These are phyloP conservation scores for Prunus mume DNA, from an alignment of 306 rosid species.

Conservation along the genomic window DNA sequence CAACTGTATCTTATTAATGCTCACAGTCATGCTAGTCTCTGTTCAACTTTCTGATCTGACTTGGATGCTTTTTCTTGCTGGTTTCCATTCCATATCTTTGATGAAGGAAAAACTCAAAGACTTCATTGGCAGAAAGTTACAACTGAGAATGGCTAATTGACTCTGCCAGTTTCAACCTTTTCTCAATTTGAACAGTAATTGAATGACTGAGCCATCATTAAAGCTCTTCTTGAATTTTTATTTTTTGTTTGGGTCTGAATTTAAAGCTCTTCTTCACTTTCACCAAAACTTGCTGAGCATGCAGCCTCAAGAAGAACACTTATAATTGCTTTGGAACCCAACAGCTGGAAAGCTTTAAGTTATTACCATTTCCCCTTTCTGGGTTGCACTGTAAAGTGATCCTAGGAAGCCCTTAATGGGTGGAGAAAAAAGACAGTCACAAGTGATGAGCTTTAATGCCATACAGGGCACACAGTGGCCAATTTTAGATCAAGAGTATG, in stretches of 20 bases:
- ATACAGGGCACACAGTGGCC: not conserved
- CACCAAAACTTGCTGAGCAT: not conserved
- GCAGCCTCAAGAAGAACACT: not conserved
- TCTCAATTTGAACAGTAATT: not conserved
- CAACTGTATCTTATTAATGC: conserved; percentile 25
- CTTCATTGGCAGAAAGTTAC: not conserved
- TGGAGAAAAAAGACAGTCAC: conserved; percentile 2
- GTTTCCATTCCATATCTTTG: conserved; percentile 24
- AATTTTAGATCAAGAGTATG: not conserved
- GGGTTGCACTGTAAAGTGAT: not conserved
- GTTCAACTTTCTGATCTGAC: conserved; percentile 18
- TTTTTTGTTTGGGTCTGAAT: not conserved
- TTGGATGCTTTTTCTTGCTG: conserved; percentile 27
- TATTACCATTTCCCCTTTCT: not conserved
- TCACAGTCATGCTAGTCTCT: conserved; percentile 10
- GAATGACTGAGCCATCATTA: conserved; percentile 13
- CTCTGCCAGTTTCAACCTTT: not conserved
- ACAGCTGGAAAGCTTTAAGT: conserved; percentile 20
- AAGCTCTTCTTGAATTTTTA: not conserved
- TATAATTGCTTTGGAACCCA: conserved; percentile 15
- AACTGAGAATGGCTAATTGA: conserved; percentile 6
- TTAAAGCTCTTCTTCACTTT: not conserved
- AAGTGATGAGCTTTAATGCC: not conserved
- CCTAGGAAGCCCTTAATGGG: not conserved
- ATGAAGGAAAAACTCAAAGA: not conserved